These are phyloP conservation scores for Ophiocordyceps camponoti-leonardi DNA, from an alignment of 2,329 filamentous ascomycete species.

Conservation along the genomic window DNA sequence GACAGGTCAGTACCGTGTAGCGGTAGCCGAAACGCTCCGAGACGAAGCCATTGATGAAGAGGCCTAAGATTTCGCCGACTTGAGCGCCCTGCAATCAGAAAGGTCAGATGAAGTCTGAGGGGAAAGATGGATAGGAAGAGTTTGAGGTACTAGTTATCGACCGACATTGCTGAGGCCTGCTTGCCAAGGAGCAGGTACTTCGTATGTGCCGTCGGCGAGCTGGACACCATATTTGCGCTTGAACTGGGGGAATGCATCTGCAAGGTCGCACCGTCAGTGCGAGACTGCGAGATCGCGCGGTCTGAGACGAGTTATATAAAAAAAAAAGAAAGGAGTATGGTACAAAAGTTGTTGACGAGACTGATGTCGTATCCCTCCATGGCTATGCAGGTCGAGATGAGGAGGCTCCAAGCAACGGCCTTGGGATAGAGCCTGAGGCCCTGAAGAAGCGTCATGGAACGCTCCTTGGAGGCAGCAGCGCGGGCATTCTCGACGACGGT, in stretches of 20 bases:
- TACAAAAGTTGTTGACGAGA: constrained; percentile 66
- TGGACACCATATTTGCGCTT: constrained; percentile 38
- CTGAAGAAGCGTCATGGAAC: constrained; percentile 55
- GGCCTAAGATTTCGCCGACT: constrained; percentile 45
- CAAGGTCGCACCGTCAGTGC: not conserved
- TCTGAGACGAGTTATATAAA: too few species aligned
- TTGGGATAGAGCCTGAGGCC: constrained; percentile 74
- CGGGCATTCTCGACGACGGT: constrained; percentile 17
- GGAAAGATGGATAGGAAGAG: not conserved
- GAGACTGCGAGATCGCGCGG: constrained; percentile 3
- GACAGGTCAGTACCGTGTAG: constrained; percentile 42
- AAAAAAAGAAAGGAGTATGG: constrained; percentile 2
- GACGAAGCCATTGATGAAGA: constrained; percentile 47
- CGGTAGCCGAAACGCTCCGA: constrained; percentile 53
- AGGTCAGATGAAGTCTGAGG: not conserved
- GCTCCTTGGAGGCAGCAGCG: constrained; percentile 41
- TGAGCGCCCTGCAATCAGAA: constrained; percentile 6
- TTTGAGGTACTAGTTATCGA: constrained; percentile 7
- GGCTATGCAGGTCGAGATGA: constrained; percentile 79
- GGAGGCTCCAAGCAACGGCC: constrained; percentile 64
- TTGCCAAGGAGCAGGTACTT: constrained; percentile 45
- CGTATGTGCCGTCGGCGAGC: constrained; percentile 25
- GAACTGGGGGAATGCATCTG: constrained; percentile 38
- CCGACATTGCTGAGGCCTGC: constrained; percentile 35
- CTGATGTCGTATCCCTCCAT: constrained; percentile 86